phyloP scores from a whole-genome alignment of 345 rosid species.

The Eucalyptus erythrocorys region DNA sequence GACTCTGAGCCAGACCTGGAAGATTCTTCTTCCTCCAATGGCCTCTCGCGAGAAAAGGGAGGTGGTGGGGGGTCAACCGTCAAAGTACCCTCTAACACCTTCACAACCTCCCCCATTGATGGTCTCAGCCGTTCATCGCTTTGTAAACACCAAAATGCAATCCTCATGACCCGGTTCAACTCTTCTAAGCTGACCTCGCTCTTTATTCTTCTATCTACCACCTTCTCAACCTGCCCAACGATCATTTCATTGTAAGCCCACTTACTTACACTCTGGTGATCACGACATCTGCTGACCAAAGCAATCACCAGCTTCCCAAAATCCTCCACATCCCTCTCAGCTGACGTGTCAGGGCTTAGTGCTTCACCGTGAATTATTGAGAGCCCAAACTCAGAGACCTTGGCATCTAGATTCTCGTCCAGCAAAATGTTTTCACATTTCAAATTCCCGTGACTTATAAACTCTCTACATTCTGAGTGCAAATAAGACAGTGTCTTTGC shows the following conservation, averaged over 20 bases:
- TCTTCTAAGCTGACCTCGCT: slow-evolving; percentile 26
- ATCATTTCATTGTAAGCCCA: slow-evolving; percentile 52
- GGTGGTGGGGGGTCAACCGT: slow-evolving; percentile 67
- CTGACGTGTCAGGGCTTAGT: slow-evolving; percentile 18
- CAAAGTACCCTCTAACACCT: slow-evolving; percentile 68
- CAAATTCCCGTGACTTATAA: slow-evolving; percentile 66
- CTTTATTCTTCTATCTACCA: slow-evolving; percentile 35
- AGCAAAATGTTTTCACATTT: slow-evolving; percentile 54
- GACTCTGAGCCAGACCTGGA: slow-evolving; percentile 20
- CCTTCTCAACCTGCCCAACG: slow-evolving; percentile 27
- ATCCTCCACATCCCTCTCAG: slow-evolving; percentile 60
- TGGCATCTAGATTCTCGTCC: slow-evolving; percentile 55
- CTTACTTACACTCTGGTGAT: slow-evolving; percentile 14
- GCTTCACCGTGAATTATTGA: not conserved
- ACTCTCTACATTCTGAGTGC: slow-evolving; percentile 73
- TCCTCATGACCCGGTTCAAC: slow-evolving; percentile 57
- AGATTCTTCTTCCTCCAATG: slow-evolving; percentile 14
- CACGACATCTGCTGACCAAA: slow-evolving; percentile 34
- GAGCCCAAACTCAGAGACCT: slow-evolving; percentile 57
- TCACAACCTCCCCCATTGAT: slow-evolving; percentile 69
- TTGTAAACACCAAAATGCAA: slow-evolving; percentile 76
- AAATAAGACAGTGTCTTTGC: slow-evolving; percentile 61
- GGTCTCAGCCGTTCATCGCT: slow-evolving; percentile 57
- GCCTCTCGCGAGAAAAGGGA: slow-evolving; percentile 24
- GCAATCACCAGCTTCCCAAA: slow-evolving; percentile 47